Percentiles rank a stretch among this genome's conserved stretches.
Conservation (phyloP, 805 yeast species). For the Candida taoyuanica region DNA sequence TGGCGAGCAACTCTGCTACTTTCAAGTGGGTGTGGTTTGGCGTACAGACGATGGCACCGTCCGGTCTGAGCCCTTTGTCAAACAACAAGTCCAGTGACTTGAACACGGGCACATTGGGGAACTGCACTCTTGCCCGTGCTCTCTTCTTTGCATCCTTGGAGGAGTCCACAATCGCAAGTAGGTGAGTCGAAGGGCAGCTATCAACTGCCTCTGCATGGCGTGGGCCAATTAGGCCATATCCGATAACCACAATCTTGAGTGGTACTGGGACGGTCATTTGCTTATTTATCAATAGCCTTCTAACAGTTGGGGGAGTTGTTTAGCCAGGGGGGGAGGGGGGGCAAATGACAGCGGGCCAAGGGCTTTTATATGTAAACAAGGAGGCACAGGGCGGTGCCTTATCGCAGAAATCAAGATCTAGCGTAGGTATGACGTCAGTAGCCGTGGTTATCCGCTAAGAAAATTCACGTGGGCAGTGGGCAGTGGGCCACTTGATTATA, state of each 20-base stretch:
- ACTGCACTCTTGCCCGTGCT: conserved; percentile 5
- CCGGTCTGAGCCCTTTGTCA: conserved; percentile 9
- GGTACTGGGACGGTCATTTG: conserved; percentile 12
- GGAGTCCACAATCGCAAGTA: conserved; percentile 16
- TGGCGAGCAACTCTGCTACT: conserved; percentile 10
- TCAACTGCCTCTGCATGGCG: conserved; percentile 20
- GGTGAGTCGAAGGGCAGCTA: conserved; percentile 12
- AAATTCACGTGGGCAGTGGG: too few relatives aligned
- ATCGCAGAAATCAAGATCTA: too few relatives aligned
- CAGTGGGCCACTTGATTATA: too few relatives aligned
- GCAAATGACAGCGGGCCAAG: too few relatives aligned
- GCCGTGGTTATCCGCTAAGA: too few relatives aligned
- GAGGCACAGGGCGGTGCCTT: too few relatives aligned
- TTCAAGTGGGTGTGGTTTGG: conserved; percentile 18
- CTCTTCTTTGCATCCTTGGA: conserved; percentile 10
- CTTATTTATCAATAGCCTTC: not conserved
- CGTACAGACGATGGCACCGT: conserved; percentile 21
- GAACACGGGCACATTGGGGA: conserved; percentile 11
- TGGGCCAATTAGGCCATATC: conserved; percentile 22
- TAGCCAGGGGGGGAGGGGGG: too few relatives aligned
- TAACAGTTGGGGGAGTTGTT: not conserved
- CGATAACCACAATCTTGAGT: conserved; percentile 15
- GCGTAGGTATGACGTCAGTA: too few relatives aligned
- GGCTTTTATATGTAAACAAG: too few relatives aligned
- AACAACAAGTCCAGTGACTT: conserved; percentile 8